phyloP scores from a whole-genome alignment of 352 stramenopile species.

The Phytopythium montanum region DNA sequence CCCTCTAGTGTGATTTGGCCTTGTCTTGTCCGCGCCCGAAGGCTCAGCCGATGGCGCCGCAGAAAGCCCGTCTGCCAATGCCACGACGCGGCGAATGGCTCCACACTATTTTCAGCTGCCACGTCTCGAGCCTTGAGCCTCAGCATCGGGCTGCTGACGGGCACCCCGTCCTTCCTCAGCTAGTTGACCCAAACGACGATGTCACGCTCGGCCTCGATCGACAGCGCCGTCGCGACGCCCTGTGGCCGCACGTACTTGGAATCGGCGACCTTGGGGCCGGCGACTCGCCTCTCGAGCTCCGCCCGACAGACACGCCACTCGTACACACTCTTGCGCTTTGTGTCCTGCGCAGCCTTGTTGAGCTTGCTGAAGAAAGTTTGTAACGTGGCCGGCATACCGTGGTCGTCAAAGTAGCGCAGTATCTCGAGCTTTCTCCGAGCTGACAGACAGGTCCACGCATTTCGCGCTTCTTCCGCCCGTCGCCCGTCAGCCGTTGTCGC shows the following conservation, averaged over 20 bases:
- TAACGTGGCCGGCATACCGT: too few relatives aligned
- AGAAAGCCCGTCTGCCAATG: constrained; percentile 7
- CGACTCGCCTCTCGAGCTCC: not conserved
- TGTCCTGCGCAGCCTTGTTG: not conserved
- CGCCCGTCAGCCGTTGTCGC: too few relatives aligned
- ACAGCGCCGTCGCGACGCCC: not conserved
- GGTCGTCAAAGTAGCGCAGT: too few relatives aligned
- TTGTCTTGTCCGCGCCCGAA: constrained; percentile 9
- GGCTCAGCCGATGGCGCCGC: constrained; percentile 5
- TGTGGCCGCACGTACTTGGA: not conserved
- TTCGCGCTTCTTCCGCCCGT: too few relatives aligned
- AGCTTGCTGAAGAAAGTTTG: not conserved
- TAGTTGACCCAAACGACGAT: not conserved
- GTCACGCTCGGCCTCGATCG: not conserved
- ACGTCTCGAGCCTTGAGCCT: not conserved
- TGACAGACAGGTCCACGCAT: too few relatives aligned
- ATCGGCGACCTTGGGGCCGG: not conserved
- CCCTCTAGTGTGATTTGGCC: constrained; percentile 4
- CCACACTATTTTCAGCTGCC: not conserved
- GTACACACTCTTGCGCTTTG: not conserved
- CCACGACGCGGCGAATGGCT: not conserved
- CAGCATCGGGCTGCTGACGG: not conserved
- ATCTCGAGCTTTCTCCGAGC: too few relatives aligned
- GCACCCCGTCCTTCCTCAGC: not conserved
- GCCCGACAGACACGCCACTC: not conserved